Percentiles rank a stretch among this genome's conserved stretches.
phyloP scores from a whole-genome alignment of 179 eudicot species.

The Camellia oleifera region DNA sequence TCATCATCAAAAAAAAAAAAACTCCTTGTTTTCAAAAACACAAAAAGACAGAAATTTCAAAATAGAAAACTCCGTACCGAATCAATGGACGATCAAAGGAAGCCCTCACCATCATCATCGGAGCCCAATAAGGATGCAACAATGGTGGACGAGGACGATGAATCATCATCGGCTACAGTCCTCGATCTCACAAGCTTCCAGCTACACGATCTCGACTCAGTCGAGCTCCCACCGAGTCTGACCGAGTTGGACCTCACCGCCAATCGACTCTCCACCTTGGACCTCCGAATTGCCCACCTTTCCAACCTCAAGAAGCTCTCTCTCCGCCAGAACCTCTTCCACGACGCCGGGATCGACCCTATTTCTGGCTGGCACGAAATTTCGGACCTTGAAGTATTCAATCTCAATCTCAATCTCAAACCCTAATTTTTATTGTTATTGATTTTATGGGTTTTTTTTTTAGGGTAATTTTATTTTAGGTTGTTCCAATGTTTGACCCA shows the following conservation, averaged over 20 bases:
- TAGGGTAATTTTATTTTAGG: too few relatives aligned
- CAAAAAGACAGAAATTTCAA: not conserved
- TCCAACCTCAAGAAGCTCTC: conserved; percentile 72
- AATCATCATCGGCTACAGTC: conserved; percentile 20
- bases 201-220: conserved; percentile 77
- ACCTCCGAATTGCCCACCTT: conserved; percentile 65
- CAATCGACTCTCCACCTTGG: conserved; percentile 69
- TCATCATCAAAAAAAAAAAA: too few relatives aligned
- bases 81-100: not conserved
- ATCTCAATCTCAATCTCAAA: not conserved
- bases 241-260: conserved; percentile 86
- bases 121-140: not conserved
- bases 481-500: too few relatives aligned
- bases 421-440: too few relatives aligned
- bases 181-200: conserved; percentile 86
- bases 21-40: not conserved
- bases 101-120: not conserved
- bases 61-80: not conserved
- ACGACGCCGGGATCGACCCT: conserved; percentile 59
- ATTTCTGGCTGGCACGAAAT: conserved; percentile 59
- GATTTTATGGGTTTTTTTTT: too few relatives aligned
- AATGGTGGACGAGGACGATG: conserved; percentile 13
- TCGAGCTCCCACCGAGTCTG: conserved; percentile 71
- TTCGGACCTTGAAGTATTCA: conserved; percentile 61
- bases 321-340: conserved; percentile 82